Percentiles rank a stretch among this genome's conserved stretches.
These are phyloP conservation scores for Penicillium silybi DNA, from an alignment of 495 filamentous ascomycete species.

Conservation along the genomic window DNA sequence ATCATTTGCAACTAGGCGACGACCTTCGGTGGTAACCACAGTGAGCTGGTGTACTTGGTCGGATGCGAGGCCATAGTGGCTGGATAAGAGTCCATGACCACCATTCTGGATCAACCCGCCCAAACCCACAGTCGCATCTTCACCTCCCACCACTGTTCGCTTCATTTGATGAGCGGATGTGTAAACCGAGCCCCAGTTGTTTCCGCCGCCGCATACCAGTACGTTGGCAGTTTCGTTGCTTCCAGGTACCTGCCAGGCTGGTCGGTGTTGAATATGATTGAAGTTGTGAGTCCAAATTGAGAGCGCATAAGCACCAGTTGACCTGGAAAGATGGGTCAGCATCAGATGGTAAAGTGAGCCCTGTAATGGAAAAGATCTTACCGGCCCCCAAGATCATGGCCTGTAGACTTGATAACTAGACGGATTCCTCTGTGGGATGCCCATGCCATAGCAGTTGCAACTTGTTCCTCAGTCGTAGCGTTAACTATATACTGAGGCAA, in stretches of 20 bases:
- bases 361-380: too few species aligned
- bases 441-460: too few species aligned
- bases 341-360: too few species aligned
- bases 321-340: too few species aligned
- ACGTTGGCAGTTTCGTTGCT: conserved; percentile 21
- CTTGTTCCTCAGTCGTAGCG: too few species aligned
- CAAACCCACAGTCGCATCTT: conserved; percentile 25
- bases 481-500: too few species aligned
- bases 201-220: conserved; percentile 23
- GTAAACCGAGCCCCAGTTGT: conserved; percentile 16
- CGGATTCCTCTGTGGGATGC: too few species aligned
- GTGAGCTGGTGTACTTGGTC: conserved; percentile 52
- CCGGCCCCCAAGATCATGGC: too few species aligned
- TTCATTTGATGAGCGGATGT: conserved; percentile 6
- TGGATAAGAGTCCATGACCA: conserved; percentile 37
- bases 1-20: conserved; percentile 40
- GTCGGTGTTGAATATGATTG: conserved; percentile 33
- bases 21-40: conserved; percentile 48
- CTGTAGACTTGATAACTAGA: too few species aligned
- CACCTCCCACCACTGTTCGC: conserved; percentile 21
- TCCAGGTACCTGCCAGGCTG: conserved; percentile 15
- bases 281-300: conserved; percentile 48
- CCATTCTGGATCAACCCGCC: conserved; percentile 56
- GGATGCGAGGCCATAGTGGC: conserved; percentile 11
- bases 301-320: conserved; percentile 45